A percentile compares a stretch with the other conserved stretches of the same genome.
phyloP scores from a whole-genome alignment of 129 eudicot genomes.

The Saussurea involucrata region DNA sequence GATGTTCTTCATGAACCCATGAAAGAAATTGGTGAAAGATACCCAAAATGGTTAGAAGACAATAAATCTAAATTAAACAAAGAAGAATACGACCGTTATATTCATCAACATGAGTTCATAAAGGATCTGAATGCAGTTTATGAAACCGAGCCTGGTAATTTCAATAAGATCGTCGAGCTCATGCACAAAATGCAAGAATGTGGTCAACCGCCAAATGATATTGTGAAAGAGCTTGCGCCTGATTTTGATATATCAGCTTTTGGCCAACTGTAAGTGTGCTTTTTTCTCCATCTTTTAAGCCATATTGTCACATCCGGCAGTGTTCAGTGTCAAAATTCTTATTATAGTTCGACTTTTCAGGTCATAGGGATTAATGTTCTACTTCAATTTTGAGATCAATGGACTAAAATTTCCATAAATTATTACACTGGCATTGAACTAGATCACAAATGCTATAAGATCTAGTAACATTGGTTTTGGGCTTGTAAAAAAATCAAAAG shows the following conservation, averaged over 20 bases:
- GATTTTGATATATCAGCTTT: slow-evolving; percentile 84
- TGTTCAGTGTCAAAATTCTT: not conserved
- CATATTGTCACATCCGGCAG: not conserved
- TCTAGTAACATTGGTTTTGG: not conserved
- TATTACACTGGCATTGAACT: too few species aligned
- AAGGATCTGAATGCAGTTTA: slow-evolving; percentile 69
- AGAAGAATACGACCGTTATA: slow-evolving; percentile 71
- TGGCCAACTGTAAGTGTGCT: slow-evolving; percentile 86
- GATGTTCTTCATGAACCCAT: slow-evolving; percentile 94
- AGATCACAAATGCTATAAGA: not conserved
- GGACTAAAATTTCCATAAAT: not conserved
- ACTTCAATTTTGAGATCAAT: not conserved
- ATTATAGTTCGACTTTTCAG: not conserved
- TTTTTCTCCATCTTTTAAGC: not conserved
- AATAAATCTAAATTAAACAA: slow-evolving; percentile 58
- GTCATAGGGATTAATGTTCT: too few species aligned
- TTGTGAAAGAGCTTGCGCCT: slow-evolving; percentile 93
- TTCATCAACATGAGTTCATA: slow-evolving; percentile 69
- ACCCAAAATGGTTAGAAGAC: slow-evolving; percentile 91
- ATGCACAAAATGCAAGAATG: slow-evolving; percentile 99
- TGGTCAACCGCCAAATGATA: slow-evolving; percentile 97
- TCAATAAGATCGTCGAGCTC: slow-evolving; percentile 92
- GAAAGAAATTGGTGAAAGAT: slow-evolving; percentile 96
- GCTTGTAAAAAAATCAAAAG: not conserved
- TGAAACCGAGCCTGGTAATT: slow-evolving; percentile 77